Base-by-base conservation (phyloP, 306 rosid genomes). In the Vigna hirtella region DNA sequence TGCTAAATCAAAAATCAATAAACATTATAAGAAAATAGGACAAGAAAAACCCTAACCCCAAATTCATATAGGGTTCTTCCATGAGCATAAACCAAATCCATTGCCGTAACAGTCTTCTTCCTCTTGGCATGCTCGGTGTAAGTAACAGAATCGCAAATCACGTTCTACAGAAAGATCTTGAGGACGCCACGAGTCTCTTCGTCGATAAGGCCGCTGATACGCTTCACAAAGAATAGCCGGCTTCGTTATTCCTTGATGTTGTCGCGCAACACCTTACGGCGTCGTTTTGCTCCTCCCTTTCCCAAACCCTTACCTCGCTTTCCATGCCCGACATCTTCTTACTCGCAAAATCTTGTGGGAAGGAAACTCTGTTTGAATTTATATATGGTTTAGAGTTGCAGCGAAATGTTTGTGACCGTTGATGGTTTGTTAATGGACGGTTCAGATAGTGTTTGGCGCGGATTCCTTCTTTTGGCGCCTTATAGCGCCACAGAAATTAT, bases 301-400 rank as follows among this genome's bases (percentile, higher is more conserved):
- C 97, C 97, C 83, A 91, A 69, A 0, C 93, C 93, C 86, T 91
- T 91, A n/a, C 97, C 93, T 9, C 97, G 92, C 76, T 91, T 91
- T 59, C 97, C 97, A 26, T 92, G 90, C 0, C 97, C 97, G 93
- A 87, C 93, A 89, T 91, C 22, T 70, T 91, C 22, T 70, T 78
- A 18, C 0, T 63, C 9, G 13, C 0, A 0, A 24, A 24, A 6
- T 10, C 34, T 13, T 2, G 36, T 0, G 43, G 1, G 42, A 34
- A 28, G 20, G 13, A 45, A 48, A 0, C 2, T 13, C 2, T 8
- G 17, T 38, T 66, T 66, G 10, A 32, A 70, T 78, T 82, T 86
- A 84, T 82, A 55, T 50, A 18, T 18, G 43, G 47, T 30, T 15
- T 26, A 4, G 77, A 82, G 4, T 24, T 50, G 22, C 3, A 0